Base-by-base conservation (phyloP, 2,329 filamentous ascomycete genomes). In the Aspergillus flavus region DNA sequence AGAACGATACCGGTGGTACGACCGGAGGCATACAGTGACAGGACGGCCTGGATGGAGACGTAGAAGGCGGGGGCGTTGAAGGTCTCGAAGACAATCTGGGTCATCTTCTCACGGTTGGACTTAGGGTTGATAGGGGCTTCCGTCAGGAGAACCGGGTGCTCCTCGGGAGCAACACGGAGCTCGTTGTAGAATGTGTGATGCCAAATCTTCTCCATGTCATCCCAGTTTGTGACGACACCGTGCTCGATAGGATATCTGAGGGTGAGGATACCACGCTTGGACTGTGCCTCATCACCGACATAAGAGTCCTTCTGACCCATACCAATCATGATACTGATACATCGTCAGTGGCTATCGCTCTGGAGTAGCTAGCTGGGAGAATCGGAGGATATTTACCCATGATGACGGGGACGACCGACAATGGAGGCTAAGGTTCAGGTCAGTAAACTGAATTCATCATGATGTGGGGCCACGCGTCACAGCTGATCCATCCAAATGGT, bases 171-270 rank as follows among this genome's bases (percentile, higher is more conserved):
- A 72, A 99, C 95, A 94, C 95, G 94, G 80, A 99, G 89, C 89
- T 99, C 95, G 87, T 99, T 99, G 92, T 98, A 99, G 89, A 99
- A 99, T 81, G 95, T 98, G 92, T 99, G 95, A 85, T 99, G 95
- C 95, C 95, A 99, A 78, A 99, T 98, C 91, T 98, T 98, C 89
- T 98, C 95, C 95, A 98, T 98, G 84, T 98, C 95, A 83, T 99
- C 95, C 95, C 95, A 99, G 92, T 98, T 98, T 86, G 95, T 99
- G 81, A 99, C 95, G 78, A 99, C 95, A 95, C 95, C 95, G 90
- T 99, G 95, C 89, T 99, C 95, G 82, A 99, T 99, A 81, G 95
- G 95, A 86, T 99, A 99, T 87, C 95, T 91, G 82, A 99, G 89
- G 71, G 94, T 98, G 77, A 99, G 90, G 86, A 99, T 98, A 97